phyloP scores from a whole-genome alignment of 129 eudicot genomes.

The Pittosporum tobira region DNA sequence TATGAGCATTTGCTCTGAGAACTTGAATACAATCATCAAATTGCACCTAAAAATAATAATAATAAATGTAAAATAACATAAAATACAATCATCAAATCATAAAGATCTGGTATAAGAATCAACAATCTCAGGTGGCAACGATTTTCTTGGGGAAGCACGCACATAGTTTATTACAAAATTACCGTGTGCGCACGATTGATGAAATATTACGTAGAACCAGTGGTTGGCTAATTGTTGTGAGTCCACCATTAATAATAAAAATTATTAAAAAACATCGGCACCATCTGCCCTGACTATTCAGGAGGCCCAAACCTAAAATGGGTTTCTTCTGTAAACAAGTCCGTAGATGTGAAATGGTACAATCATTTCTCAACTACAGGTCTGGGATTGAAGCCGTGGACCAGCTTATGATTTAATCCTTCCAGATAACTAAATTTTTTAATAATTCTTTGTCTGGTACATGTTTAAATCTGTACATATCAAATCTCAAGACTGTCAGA shows the following conservation, averaged over 20 bases:
- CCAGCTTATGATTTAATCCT: constrained; percentile 47
- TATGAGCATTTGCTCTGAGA: background rate
- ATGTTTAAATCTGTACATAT: constrained; percentile 47
- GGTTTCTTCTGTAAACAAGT: constrained; percentile 16
- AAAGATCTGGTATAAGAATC: background rate
- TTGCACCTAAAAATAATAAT: no score
- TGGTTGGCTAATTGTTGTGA: no score
- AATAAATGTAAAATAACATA: no score
- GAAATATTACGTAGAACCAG: background rate
- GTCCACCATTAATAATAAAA: no score
- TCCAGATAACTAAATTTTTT: constrained; percentile 38
- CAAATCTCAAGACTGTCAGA: constrained; percentile 33
- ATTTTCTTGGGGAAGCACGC: no score
- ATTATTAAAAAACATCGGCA: background rate
- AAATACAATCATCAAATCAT: background rate
- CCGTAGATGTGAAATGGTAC: constrained; percentile 38
- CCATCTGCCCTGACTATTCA: background rate
- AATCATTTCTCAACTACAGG: constrained; percentile 37
- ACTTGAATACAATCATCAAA: background rate
- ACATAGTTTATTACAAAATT: no score
- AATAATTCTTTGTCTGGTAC: constrained; percentile 22
- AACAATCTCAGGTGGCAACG: no score
- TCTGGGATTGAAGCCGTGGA: constrained; percentile 33
- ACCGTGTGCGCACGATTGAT: no score
- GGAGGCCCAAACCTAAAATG: background rate